Conservation (phyloP, 345 rosid genomes). For the Gossypium sturtianum region DNA sequence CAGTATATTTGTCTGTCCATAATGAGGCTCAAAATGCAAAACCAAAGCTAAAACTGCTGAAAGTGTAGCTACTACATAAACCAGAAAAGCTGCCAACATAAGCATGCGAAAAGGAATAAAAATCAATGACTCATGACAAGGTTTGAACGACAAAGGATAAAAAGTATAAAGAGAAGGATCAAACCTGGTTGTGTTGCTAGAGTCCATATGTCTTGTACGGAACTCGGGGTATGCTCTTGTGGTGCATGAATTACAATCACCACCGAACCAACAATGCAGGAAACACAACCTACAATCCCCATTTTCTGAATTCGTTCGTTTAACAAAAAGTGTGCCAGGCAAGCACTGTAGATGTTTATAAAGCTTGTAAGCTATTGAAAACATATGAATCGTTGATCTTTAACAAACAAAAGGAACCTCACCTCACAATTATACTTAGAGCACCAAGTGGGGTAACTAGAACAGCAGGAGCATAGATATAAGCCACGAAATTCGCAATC, state of each 20-base stretch:
- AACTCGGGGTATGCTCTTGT: slow-evolving; percentile 68
- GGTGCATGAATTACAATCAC: slow-evolving; percentile 89
- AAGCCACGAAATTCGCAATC: slow-evolving; percentile 85
- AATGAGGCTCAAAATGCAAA: slow-evolving; percentile 78
- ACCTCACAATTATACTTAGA: slow-evolving; percentile 90
- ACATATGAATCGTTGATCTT: background rate
- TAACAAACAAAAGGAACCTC: background rate
- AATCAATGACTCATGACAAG: slow-evolving; percentile 10
- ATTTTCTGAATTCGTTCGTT: slow-evolving; percentile 66
- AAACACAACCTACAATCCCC: slow-evolving; percentile 80
- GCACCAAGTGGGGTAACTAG: slow-evolving; percentile 94
- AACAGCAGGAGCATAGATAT: slow-evolving; percentile 88
- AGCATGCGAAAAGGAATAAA: slow-evolving; percentile 1
- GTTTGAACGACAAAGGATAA: slow-evolving; percentile 6
- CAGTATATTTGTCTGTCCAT: slow-evolving; percentile 76
- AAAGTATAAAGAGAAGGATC: background rate
- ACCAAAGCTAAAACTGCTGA: slow-evolving; percentile 67
- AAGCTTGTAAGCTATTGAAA: slow-evolving; percentile 12
- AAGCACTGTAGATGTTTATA: slow-evolving; percentile 44
- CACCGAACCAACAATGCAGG: slow-evolving; percentile 84
- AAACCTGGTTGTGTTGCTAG: slow-evolving; percentile 83
- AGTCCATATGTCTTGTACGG: slow-evolving; percentile 76
- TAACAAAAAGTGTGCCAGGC: slow-evolving; percentile 78
- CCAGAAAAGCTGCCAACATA: slow-evolving; percentile 59
- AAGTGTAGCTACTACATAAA: slow-evolving; percentile 60